Evolutionary conservation across 2,329 filamentous ascomycete genomes (phyloP), one percentile per base, ranked within the genome.

Genomic region (Lizonia empirigonia): DNA sequence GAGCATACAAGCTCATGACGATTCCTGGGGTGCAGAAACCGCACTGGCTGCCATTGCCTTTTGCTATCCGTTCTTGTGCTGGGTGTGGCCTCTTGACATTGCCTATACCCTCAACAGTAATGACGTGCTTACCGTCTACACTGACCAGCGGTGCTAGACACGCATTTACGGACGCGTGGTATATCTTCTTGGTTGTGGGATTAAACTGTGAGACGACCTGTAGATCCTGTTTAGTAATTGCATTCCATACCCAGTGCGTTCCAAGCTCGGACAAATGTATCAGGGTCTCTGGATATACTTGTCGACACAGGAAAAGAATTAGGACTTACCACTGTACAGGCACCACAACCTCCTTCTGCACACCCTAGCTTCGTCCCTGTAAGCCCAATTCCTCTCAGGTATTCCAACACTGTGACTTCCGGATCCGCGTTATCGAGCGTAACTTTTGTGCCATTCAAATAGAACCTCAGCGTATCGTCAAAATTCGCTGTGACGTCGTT

Each of bases 21-120:
- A 99, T 97, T 2, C 94, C 94, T 4, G 94, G 94, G 0, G 94
- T 97, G 69, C 94, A 99, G 76, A 99, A 99, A 1, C 92, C 87
- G 72, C 87, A 99, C 73, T 99, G 93, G 62, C 90, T 96, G 39
- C 94, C 94, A 76, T 96, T 94, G 24, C 88, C 85, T 74, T 89
- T 89, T 15, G 94, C 93, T 64, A 99, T 89, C 38, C 94, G 84
- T 76, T 97, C 91, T 71, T 97, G 94, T 3, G 88, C 80, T 2
- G 93, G 90, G 77, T 99, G 94, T 5, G 94, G 94, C 33, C 82
- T 85, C 72, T 94, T 88, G 22, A 90, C 86, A 70, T 88, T 90
- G 9, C 94, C 94, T 65, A 99, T 97, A 6, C 94, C 94, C 75
- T 99, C 94, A 32, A 99, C 87, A 3, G 94, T 99, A 69, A 99